phyloP scores from a whole-genome alignment of 495 filamentous ascomycete genomes.

The Lineolata rhizophorae region DNA sequence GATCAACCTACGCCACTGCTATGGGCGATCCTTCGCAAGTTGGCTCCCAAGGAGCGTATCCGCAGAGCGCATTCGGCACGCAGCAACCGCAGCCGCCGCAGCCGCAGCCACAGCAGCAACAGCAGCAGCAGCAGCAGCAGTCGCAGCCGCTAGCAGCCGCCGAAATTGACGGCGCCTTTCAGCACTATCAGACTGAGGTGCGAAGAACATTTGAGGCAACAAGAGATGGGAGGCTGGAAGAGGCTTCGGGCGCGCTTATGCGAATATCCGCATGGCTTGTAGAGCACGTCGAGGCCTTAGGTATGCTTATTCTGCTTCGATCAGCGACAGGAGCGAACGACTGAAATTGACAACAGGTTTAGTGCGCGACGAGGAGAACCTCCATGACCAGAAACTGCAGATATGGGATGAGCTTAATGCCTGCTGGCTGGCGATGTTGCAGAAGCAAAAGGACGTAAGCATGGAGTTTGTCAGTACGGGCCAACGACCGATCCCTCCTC shows the following conservation, averaged over 20 bases:
- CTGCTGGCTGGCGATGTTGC: constrained; percentile 75
- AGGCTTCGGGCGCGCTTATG: constrained; percentile 51
- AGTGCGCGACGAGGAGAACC: constrained; percentile 48
- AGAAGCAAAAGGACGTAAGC: constrained; percentile 65
- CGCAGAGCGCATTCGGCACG: constrained; percentile 7
- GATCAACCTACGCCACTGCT: constrained; percentile 28
- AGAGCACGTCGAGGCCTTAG: constrained; percentile 42
- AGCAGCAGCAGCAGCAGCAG: neutral
- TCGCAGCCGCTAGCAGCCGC: constrained; percentile 4
- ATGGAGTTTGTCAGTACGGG: constrained; percentile 30
- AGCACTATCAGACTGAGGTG: constrained; percentile 49
- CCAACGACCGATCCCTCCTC: constrained; percentile 33
- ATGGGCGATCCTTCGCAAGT: constrained; percentile 31
- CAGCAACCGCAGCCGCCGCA: constrained; percentile 16
- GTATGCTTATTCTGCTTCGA: constrained; percentile 5
- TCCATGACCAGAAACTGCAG: constrained; percentile 48
- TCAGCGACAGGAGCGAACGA: constrained; percentile 5
- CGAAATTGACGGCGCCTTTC: constrained; percentile 40
- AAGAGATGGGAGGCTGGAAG: constrained; percentile 45
- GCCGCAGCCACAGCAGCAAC: constrained; percentile 5
- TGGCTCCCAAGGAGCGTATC: constrained; percentile 6
- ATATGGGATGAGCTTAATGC: constrained; percentile 92
- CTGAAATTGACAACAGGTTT: constrained; percentile 28
- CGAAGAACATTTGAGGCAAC: constrained; percentile 56
- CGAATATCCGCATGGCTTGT: constrained; percentile 73